Conservation (phyloP, 208 protist species). For the Herpetomonas tarakana region DNA sequence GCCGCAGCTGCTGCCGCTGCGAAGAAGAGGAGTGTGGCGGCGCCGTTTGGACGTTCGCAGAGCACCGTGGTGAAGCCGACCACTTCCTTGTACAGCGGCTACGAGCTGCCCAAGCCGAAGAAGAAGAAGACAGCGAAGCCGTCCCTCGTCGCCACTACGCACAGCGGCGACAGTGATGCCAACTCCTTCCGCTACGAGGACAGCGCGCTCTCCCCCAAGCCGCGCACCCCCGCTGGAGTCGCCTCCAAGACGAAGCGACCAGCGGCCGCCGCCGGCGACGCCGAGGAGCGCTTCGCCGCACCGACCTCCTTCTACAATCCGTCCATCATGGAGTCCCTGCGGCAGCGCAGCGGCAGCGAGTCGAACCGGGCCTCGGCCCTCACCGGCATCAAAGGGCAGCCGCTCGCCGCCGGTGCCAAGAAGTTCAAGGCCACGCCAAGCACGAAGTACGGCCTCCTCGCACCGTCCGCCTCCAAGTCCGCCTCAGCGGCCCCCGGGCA, state of each 20-base stretch:
- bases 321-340: slow-evolving; percentile 28
- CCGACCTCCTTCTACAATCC: slow-evolving; percentile 39
- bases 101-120: not conserved
- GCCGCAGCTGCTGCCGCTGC: slow-evolving; percentile 3
- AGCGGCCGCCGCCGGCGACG: slow-evolving; percentile 3
- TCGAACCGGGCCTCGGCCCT: slow-evolving; percentile 12
- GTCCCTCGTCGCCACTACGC: too few species aligned
- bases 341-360: slow-evolving; percentile 45
- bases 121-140: not conserved
- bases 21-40: not conserved
- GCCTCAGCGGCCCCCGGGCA: too few species aligned
- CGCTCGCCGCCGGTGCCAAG: not conserved
- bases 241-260: slow-evolving; percentile 6
- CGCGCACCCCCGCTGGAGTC: slow-evolving; percentile 12
- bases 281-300: slow-evolving; percentile 1
- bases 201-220: slow-evolving; percentile 7
- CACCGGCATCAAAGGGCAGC: not conserved
- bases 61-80: not conserved
- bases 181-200: slow-evolving; percentile 8
- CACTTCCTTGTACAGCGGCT: slow-evolving; percentile 1
- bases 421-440: slow-evolving; percentile 8
- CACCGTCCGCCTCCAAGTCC: too few species aligned
- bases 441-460: not conserved
- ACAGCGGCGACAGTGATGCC: too few species aligned
- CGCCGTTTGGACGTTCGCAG: slow-evolving; percentile 13